Evolutionary conservation across 2,329 filamentous ascomycete genomes (phyloP).

Genomic region (Arthrobotrys entomopaga): DNA sequence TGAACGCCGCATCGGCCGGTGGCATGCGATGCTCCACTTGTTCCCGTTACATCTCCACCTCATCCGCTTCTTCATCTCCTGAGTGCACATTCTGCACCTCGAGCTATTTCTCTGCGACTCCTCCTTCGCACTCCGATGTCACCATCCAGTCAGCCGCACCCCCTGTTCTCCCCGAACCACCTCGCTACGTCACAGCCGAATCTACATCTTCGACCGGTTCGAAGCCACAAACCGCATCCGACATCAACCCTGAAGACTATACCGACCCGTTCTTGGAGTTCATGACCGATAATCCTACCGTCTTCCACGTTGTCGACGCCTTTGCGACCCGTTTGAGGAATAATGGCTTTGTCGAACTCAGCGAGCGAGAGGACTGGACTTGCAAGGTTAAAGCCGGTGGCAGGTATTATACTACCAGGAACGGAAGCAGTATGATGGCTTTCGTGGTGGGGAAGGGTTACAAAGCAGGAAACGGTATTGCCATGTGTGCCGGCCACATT

Average conservation of each 20-base stretch:
- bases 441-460: constrained; percentile 85
- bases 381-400: constrained; percentile 78
- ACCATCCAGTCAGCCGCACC: constrained; percentile 26
- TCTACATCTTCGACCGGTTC: neutral
- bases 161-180: constrained; percentile 8
- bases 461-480: constrained; percentile 83
- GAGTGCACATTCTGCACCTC: constrained; percentile 47
- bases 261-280: constrained; percentile 88
- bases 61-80: constrained; percentile 16
- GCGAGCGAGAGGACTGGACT: constrained; percentile 80
- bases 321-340: constrained; percentile 78
- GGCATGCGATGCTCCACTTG: constrained; percentile 47
- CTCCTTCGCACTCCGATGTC: constrained; percentile 30
- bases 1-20: neutral
- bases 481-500: constrained; percentile 89
- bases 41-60: constrained; percentile 49
- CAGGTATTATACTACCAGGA: constrained; percentile 88
- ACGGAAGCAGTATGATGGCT: constrained; percentile 84
- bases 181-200: constrained; percentile 12
- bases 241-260: constrained; percentile 70
- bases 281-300: constrained; percentile 86
- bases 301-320: constrained; percentile 87
- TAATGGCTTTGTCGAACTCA: constrained; percentile 78
- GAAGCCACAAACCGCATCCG: constrained; percentile 40
- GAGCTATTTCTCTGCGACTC: constrained; percentile 19